Evolutionary conservation across 2,329 filamentous ascomycete species (phyloP).

Genomic region (Penicillium fuscoglaucum): DNA sequence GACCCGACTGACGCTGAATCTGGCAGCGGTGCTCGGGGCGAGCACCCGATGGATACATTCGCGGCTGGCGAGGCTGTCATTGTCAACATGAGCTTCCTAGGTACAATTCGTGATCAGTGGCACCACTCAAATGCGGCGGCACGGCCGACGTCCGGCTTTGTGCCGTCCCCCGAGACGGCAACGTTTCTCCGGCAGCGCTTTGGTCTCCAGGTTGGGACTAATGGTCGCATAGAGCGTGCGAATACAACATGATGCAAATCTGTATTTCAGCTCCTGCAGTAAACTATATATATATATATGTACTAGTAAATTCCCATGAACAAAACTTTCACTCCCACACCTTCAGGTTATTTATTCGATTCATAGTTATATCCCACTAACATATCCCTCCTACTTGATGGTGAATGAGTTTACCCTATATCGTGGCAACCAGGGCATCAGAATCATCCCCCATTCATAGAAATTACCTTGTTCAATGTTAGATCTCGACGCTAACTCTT

Average conservation of each 20-base stretch:
- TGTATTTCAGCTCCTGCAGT: background rate
- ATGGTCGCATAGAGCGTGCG: conserved; percentile 38
- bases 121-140: conserved; percentile 26
- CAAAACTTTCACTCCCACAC: background rate
- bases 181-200: conserved; percentile 41
- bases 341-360: no score
- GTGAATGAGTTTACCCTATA: background rate
- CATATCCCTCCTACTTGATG: background rate
- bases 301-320: background rate
- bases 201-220: conserved; percentile 38
- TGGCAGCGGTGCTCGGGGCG: conserved; percentile 20
- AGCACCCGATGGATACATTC: conserved; percentile 42
- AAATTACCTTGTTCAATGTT: background rate
- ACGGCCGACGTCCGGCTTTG: conserved; percentile 27
- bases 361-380: background rate
- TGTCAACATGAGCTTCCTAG: conserved; percentile 39
- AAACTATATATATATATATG: background rate
- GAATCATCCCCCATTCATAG: background rate
- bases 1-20: conserved; percentile 33
- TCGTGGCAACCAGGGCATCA: background rate
- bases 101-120: conserved; percentile 44
- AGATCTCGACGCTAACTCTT: background rate
- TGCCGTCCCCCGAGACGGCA: conserved; percentile 37
- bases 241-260: conserved; percentile 11
- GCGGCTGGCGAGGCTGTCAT: conserved; percentile 40